Evolutionary conservation across 73 alveolate genomes (phyloP).

Genomic region (Paraurostyla sp.): DNA sequence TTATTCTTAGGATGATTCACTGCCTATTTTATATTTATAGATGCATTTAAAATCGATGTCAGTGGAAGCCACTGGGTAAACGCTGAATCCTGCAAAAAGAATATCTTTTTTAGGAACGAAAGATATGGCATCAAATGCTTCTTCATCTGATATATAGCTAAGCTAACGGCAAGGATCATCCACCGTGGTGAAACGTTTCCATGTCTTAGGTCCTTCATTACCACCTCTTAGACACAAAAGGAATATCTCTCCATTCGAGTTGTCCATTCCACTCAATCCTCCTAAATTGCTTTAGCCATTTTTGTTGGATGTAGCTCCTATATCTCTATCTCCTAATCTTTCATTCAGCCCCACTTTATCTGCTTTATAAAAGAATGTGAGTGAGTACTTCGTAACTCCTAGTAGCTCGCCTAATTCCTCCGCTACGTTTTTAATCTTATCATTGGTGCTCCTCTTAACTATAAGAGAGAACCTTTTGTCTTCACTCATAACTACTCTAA

Average conservation of each 20-base stretch:
- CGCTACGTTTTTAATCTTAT: conserved; percentile 4
- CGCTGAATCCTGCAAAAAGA: conserved; percentile 56
- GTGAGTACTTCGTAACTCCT: background rate
- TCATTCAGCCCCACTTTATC: conserved; percentile 29
- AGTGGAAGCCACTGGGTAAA: conserved; percentile 36
- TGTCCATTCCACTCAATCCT: background rate
- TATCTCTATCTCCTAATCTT: conserved; percentile 44
- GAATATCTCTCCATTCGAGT: background rate
- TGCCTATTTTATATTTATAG: conserved; percentile 53
- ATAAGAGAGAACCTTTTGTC: background rate
- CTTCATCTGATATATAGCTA: conserved; percentile 41
- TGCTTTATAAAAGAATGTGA: conserved; percentile 9
- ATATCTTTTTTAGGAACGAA: conserved; percentile 57
- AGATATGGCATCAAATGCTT: conserved; percentile 60
- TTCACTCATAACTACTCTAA: conserved; percentile 20
- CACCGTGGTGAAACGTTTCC: conserved; percentile 15
- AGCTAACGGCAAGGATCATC: conserved; percentile 61
- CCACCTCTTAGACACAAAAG: conserved; percentile 49
- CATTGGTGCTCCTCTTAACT: conserved; percentile 16
- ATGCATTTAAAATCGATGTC: conserved; percentile 56
- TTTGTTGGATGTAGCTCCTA: conserved; percentile 11
- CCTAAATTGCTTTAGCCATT: background rate
- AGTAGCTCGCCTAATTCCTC: conserved; percentile 31
- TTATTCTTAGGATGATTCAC: conserved; percentile 11
- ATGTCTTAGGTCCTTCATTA: conserved; percentile 42